These are phyloP conservation scores for Eucalyptus urophylla DNA, from an alignment of 345 rosid species.

Conservation along the genomic window DNA sequence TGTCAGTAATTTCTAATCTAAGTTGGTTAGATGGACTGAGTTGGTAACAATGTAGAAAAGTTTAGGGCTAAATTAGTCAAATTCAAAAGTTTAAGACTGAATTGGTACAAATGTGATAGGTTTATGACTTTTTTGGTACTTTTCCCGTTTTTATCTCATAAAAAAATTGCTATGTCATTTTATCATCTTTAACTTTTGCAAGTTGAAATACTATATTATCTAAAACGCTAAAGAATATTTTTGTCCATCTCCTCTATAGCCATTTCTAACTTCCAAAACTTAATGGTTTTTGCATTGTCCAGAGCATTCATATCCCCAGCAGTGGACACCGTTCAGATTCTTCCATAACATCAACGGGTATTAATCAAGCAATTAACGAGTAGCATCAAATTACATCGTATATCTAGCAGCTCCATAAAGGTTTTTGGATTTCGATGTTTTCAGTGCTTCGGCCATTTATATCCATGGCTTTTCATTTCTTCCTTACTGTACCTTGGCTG, in stretches of 20 bases:
- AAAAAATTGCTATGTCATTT: not conserved
- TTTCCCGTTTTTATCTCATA: too few relatives aligned
- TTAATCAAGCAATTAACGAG: not conserved
- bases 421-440: not conserved
- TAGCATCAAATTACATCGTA: not conserved
- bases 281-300: conserved; percentile 66
- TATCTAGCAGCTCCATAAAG: not conserved
- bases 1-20: too few relatives aligned
- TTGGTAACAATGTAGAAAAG: too few relatives aligned
- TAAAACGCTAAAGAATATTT: not conserved
- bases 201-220: not conserved
- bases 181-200: not conserved
- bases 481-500: too few relatives aligned
- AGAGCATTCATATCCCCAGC: conserved; percentile 65
- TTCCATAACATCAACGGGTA: conserved; percentile 96
- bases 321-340: conserved; percentile 75
- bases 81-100: too few relatives aligned
- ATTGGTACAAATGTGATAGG: fast-evolving
- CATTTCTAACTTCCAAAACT: not conserved
- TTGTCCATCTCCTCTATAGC: not conserved
- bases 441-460: not conserved
- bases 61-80: too few relatives aligned
- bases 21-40: too few relatives aligned
- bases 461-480: too few relatives aligned
- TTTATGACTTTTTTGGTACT: not conserved